A percentile compares a stretch with the other conserved stretches of the same genome.
Evolutionary conservation across 164 flowering plant species (phyloP).

Genomic region (Tetracentron sinense): DNA sequence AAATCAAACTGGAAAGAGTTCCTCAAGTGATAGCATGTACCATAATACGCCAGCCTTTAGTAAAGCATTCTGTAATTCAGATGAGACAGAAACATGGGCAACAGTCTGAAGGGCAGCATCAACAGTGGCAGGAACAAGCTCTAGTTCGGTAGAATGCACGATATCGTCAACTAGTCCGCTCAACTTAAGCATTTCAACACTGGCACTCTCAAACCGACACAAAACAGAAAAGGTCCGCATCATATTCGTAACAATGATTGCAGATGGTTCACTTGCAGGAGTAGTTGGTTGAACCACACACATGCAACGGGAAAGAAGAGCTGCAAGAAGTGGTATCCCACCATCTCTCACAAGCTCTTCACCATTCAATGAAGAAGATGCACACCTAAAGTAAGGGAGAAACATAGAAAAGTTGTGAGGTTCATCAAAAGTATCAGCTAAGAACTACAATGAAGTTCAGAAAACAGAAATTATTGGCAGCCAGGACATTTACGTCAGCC

Average conservation of each 20-base stretch:
- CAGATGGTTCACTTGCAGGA: constrained; percentile 79
- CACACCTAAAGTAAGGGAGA: constrained; percentile 57
- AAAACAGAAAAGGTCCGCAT: constrained; percentile 84
- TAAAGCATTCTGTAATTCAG: constrained; percentile 78
- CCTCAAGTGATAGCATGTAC: constrained; percentile 29
- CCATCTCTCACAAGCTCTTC: constrained; percentile 98
- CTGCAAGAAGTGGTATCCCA: constrained; percentile 83
- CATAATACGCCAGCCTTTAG: constrained; percentile 86
- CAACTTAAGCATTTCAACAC: constrained; percentile 74
- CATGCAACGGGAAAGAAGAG: constrained; percentile 96
- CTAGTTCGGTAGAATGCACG: constrained; percentile 94
- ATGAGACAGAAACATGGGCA: constrained; percentile 79
- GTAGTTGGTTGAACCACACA: constrained; percentile 94
- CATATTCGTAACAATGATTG: constrained; percentile 84
- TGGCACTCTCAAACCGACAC: constrained; percentile 92
- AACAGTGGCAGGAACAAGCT: constrained; percentile 88
- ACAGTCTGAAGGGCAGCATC: constrained; percentile 92
- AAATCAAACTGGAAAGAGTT: constrained; percentile 1
- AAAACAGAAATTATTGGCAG: constrained; percentile 6
- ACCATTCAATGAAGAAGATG: constrained; percentile 90
- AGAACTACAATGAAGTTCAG: not conserved
- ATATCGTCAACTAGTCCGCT: constrained; percentile 83
- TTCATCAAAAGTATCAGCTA: constrained; percentile 15
- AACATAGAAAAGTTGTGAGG: not conserved
- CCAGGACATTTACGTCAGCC: constrained; percentile 69